Evolutionary conservation across 2,329 filamentous ascomycete species (phyloP).

Genomic region (Aspergillus fijiensis): DNA sequence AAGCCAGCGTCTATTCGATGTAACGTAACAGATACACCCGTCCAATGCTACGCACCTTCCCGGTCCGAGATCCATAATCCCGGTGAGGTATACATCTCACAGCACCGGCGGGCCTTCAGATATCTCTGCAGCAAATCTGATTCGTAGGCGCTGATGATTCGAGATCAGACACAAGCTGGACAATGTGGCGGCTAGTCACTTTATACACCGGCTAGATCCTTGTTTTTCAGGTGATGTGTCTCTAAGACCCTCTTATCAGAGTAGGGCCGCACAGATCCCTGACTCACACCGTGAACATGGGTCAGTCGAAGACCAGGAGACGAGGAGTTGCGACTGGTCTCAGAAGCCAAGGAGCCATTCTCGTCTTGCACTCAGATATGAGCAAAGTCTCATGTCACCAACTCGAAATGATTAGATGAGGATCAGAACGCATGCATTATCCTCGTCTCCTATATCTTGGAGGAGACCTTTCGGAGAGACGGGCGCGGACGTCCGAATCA

Average conservation of each 20-base stretch:
- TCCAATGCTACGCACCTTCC: not conserved
- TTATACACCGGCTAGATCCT: not conserved
- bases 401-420: not conserved
- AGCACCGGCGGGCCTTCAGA: not conserved
- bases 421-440: not conserved
- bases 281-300: not conserved
- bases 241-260: not conserved
- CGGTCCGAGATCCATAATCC: not conserved
- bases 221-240: not conserved
- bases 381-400: not conserved
- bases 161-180: not conserved
- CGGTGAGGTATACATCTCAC: not conserved
- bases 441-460: not conserved
- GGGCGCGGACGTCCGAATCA: not conserved
- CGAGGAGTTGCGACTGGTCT: not conserved
- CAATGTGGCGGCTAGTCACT: not conserved
- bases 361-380: not conserved
- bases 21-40: not conserved
- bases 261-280: not conserved
- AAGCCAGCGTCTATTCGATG: not conserved
- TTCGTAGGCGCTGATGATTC: not conserved
- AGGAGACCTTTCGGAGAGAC: not conserved
- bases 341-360: too few relatives aligned
- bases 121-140: not conserved
- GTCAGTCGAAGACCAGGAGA: not conserved